Evolutionary conservation across 805 yeast species (phyloP).

Genomic region (Hanseniaspora clermontiae): DNA sequence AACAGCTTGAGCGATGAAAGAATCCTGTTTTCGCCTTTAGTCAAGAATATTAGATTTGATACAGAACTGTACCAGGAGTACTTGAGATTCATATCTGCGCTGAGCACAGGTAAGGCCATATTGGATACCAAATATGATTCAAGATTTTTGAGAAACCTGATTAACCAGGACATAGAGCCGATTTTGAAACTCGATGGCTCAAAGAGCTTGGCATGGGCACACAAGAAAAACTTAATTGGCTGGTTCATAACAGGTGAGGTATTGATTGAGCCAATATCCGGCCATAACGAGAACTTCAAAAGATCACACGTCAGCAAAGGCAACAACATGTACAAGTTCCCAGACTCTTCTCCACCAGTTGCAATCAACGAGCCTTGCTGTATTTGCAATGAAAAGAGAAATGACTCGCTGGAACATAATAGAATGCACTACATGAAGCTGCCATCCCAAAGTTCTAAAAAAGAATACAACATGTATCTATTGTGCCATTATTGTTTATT

Average conservation of each 20-base stretch:
- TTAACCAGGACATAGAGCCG: slow-evolving; percentile 72
- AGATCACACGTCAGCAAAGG: background rate
- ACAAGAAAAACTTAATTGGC: slow-evolving; percentile 46
- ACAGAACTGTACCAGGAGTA: slow-evolving; percentile 30
- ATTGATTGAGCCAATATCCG: slow-evolving; percentile 73
- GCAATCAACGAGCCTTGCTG: slow-evolving; percentile 69
- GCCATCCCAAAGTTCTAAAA: slow-evolving; percentile 22
- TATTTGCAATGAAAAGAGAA: slow-evolving; percentile 69
- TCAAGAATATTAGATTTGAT: slow-evolving; percentile 34
- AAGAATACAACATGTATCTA: slow-evolving; percentile 37
- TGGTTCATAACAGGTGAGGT: slow-evolving; percentile 70
- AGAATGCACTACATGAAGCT: slow-evolving; percentile 59
- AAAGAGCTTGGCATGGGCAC: slow-evolving; percentile 51
- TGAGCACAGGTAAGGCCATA: slow-evolving; percentile 27
- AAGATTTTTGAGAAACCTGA: slow-evolving; percentile 48
- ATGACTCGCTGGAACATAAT: slow-evolving; percentile 60
- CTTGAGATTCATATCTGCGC: slow-evolving; percentile 28
- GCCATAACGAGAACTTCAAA: slow-evolving; percentile 58
- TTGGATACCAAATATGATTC: slow-evolving; percentile 33
- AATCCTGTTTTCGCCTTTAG: slow-evolving; percentile 31
- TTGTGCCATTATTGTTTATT: slow-evolving; percentile 72
- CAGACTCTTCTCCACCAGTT: slow-evolving; percentile 47
- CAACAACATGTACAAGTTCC: slow-evolving; percentile 33
- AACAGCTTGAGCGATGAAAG: background rate
- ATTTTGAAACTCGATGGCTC: slow-evolving; percentile 51